These are phyloP conservation scores for Elaphomyces granulatus DNA, from an alignment of 495 filamentous ascomycete genomes.

Conservation along the genomic window DNA sequence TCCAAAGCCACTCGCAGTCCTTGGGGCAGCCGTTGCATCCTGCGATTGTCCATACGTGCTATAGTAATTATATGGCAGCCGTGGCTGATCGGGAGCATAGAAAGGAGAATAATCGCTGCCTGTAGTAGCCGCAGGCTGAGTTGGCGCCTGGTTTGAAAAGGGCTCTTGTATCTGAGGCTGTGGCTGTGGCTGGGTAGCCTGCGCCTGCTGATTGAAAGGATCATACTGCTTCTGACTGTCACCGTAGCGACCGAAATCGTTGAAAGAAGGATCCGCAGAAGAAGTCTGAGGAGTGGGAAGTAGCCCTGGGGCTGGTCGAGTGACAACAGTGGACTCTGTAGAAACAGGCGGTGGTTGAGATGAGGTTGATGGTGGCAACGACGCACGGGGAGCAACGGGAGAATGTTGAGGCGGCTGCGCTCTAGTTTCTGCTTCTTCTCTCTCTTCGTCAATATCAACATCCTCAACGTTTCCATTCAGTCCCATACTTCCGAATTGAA, in stretches of 20 bases:
- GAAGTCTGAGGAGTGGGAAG: slow-evolving; percentile 49
- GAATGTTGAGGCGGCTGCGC: slow-evolving; percentile 91
- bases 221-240: slow-evolving; percentile 77
- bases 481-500: slow-evolving; percentile 95
- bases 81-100: slow-evolving; percentile 71
- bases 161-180: slow-evolving; percentile 45
- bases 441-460: slow-evolving; percentile 81
- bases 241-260: slow-evolving; percentile 54
- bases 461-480: slow-evolving; percentile 59
- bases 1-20: slow-evolving; percentile 51
- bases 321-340: slow-evolving; percentile 44
- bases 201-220: slow-evolving; percentile 64
- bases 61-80: slow-evolving; percentile 71
- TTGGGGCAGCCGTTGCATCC: slow-evolving; percentile 54
- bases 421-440: slow-evolving; percentile 89
- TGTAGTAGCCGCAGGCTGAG: slow-evolving; percentile 41
- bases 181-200: slow-evolving; percentile 31
- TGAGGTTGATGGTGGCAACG: slow-evolving; percentile 63
- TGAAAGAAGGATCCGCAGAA: slow-evolving; percentile 34
- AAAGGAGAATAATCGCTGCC: slow-evolving; percentile 73
- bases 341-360: slow-evolving; percentile 25
- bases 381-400: slow-evolving; percentile 77
- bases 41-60: slow-evolving; percentile 65
- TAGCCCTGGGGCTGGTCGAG: slow-evolving; percentile 54
- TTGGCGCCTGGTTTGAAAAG: slow-evolving; percentile 41